A percentile compares a stretch with the other conserved stretches of the same genome.
Evolutionary conservation across 1,284 basidiomycete genomes (phyloP).

Genomic region (Dichomitus squalens): DNA sequence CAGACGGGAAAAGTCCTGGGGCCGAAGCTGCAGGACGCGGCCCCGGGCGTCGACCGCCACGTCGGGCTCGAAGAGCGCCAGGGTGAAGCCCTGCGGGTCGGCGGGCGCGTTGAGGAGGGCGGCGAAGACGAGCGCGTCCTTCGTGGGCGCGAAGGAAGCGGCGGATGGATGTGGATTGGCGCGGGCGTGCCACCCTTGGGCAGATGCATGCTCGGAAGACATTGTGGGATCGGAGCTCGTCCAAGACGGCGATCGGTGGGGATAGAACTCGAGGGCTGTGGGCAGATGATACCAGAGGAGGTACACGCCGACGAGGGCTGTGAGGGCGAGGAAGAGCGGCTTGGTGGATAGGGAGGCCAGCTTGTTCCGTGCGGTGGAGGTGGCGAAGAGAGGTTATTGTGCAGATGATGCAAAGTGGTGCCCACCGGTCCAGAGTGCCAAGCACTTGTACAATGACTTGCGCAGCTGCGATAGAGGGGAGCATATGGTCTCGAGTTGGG

Average conservation of each 20-base stretch:
- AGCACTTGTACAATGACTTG: not conserved
- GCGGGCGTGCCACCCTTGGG: conserved; percentile 38
- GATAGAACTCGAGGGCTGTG: not conserved
- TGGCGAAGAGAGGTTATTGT: not conserved
- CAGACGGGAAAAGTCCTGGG: conserved; percentile 39
- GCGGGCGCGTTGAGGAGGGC: conserved; percentile 42
- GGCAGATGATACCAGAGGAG: conserved; percentile 13
- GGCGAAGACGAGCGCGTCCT: conserved; percentile 37
- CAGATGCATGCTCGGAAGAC: conserved; percentile 8
- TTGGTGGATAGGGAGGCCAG: conserved; percentile 15
- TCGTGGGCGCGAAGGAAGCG: conserved; percentile 36
- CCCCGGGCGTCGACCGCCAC: conserved; percentile 46
- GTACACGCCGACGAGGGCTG: conserved; percentile 18
- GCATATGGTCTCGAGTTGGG: not conserved
- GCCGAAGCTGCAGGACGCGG: conserved; percentile 34
- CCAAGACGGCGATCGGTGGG: not conserved
- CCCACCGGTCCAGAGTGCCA: too few relatives aligned
- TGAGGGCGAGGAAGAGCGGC: conserved; percentile 14
- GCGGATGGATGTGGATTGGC: conserved; percentile 36
- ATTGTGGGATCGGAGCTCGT: conserved; percentile 1
- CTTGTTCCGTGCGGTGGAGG: conserved; percentile 1
- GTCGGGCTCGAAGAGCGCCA: conserved; percentile 43
- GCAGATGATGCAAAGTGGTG: not conserved
- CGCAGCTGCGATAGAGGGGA: not conserved
- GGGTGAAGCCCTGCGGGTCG: conserved; percentile 44